phyloP scores from a whole-genome alignment of 169 alveolate genomes.

The Plasmodium gonderi region DNA sequence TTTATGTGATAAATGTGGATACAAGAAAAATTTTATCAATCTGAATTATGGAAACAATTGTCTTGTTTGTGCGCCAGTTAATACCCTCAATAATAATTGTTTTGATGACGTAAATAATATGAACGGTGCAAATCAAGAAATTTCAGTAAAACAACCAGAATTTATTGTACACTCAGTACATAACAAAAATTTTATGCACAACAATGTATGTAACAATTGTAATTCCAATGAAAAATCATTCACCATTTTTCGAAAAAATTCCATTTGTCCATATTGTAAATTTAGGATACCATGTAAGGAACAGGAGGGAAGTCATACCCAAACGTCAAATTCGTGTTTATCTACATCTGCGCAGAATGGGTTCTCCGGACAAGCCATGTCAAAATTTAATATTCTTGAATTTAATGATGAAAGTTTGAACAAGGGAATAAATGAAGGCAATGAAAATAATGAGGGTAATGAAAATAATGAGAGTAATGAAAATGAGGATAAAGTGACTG shows the following conservation, averaged over 20 bases:
- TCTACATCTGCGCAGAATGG: background rate
- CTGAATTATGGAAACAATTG: constrained; percentile 32
- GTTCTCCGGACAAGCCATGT: background rate
- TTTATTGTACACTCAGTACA: background rate
- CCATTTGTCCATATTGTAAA: constrained; percentile 13
- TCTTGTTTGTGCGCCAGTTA: constrained; percentile 26
- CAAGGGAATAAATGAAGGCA: too few relatives aligned
- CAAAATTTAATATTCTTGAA: constrained; percentile 8
- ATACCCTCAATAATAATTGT: constrained; percentile 21
- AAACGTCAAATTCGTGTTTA: too few relatives aligned
- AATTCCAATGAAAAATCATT: background rate
- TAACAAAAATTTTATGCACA: background rate
- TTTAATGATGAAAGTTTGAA: background rate
- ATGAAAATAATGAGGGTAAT: too few relatives aligned
- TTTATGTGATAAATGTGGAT: background rate
- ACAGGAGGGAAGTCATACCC: background rate
- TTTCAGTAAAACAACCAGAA: background rate
- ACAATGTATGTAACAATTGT: background rate
- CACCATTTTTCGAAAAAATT: background rate
- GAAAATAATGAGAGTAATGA: too few relatives aligned
- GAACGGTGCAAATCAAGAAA: background rate
- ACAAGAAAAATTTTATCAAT: constrained; percentile 14
- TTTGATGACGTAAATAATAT: background rate
- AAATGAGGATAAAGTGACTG: too few relatives aligned
- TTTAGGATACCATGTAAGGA: background rate